Evolutionary conservation across 495 filamentous ascomycete species (phyloP).

Genomic region (Penicillium longicatenatum): DNA sequence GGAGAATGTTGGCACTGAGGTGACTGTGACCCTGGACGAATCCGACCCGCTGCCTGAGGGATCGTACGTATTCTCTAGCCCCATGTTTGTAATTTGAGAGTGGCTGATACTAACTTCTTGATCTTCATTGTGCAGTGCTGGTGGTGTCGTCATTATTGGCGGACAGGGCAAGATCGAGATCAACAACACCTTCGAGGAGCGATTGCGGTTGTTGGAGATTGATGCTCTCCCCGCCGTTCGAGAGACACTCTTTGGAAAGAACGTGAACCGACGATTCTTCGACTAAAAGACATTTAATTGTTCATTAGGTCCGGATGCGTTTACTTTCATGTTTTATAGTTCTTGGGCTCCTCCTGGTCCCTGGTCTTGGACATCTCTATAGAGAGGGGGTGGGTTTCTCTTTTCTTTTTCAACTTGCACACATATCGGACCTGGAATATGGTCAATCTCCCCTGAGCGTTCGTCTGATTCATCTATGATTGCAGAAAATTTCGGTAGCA

Average conservation of each 20-base stretch:
- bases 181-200: constrained; percentile 95
- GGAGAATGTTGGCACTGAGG: constrained; percentile 63
- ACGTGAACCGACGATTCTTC: constrained; percentile 89
- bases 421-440: constrained; percentile 20
- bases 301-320: constrained; percentile 12
- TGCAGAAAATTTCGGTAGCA: constrained; percentile 28
- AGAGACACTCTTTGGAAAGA: constrained; percentile 84
- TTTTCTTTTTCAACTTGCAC: constrained; percentile 17
- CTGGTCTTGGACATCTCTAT: constrained; percentile 7
- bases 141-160: constrained; percentile 79
- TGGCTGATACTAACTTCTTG: background rate
- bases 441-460: constrained; percentile 28
- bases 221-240: constrained; percentile 85
- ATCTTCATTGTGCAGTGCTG: constrained; percentile 59
- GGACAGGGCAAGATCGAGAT: constrained; percentile 94
- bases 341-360: constrained; percentile 19
- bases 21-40: constrained; percentile 73
- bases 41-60: constrained; percentile 76
- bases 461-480: constrained; percentile 28
- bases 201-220: constrained; percentile 78
- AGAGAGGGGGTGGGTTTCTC: constrained; percentile 9
- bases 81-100: background rate
- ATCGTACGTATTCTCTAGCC: constrained; percentile 62
- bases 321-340: constrained; percentile 30
- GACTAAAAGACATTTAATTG: constrained; percentile 56